These are phyloP conservation scores for Balakata baccata DNA, from an alignment of 345 rosid species.

Conservation along the genomic window DNA sequence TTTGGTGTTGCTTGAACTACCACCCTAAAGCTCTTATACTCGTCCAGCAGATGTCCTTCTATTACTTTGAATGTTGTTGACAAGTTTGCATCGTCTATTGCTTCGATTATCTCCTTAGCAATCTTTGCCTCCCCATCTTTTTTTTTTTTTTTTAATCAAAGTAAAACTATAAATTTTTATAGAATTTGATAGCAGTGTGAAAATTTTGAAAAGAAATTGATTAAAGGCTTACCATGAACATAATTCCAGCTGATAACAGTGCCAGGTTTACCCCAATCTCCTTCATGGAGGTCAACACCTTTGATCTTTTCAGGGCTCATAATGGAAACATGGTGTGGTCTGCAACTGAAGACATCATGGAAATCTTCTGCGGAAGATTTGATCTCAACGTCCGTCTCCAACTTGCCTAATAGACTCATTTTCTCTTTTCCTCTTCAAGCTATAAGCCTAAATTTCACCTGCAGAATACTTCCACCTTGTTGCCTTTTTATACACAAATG, in stretches of 20 bases:
- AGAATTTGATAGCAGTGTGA: too few relatives aligned
- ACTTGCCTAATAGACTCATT: neutral
- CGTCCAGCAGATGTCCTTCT: slow-evolving; percentile 40
- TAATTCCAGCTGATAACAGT: neutral
- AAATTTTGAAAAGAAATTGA: too few relatives aligned
- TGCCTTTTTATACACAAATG: too few relatives aligned
- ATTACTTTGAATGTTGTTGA: slow-evolving; percentile 35
- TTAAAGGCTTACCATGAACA: neutral
- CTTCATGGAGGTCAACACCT: neutral
- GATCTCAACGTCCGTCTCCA: neutral
- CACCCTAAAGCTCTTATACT: slow-evolving; percentile 22
- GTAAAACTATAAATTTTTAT: too few relatives aligned
- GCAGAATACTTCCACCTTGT: too few relatives aligned
- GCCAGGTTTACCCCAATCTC: slow-evolving; percentile 5
- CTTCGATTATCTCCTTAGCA: slow-evolving; percentile 37
- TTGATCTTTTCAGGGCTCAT: neutral
- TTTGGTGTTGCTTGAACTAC: slow-evolving; percentile 26
- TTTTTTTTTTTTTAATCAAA: too few relatives aligned
- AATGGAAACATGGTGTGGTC: slow-evolving; percentile 1
- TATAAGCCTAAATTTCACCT: too few relatives aligned
- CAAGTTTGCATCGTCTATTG: slow-evolving; percentile 32
- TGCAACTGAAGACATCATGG: neutral
- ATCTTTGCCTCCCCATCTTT: slow-evolving; percentile 1
- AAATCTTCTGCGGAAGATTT: neutral
- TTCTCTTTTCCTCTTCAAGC: too few relatives aligned